Evolutionary conservation across 306 rosid genomes (phyloP).

Genomic region (Astragalus glycyphyllos): DNA sequence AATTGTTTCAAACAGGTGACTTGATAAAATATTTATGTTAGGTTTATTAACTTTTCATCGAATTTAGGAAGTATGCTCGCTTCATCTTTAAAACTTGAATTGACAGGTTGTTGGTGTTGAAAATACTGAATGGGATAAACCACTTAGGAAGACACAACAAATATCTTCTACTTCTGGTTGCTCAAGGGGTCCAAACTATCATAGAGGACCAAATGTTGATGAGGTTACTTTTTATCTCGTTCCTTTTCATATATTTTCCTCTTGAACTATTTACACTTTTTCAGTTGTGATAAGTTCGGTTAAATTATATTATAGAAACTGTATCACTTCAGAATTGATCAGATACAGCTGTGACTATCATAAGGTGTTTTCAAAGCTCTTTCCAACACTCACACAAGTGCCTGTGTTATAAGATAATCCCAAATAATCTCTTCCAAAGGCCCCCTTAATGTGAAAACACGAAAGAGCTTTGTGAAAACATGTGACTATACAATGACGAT

Average conservation of each 20-base stretch:
- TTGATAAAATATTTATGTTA: too few relatives aligned
- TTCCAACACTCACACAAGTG: too few relatives aligned
- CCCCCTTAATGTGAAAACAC: too few relatives aligned
- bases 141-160: constrained; percentile 47
- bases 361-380: too few relatives aligned
- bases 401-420: too few relatives aligned
- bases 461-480: too few relatives aligned
- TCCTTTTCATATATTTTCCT: neutral
- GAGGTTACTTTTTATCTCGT: constrained; percentile 45
- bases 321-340: too few relatives aligned
- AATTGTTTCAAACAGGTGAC: neutral
- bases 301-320: too few relatives aligned
- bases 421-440: too few relatives aligned
- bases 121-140: constrained; percentile 55
- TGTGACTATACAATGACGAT: too few relatives aligned
- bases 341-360: too few relatives aligned
- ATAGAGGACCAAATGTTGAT: constrained; percentile 46
- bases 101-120: constrained; percentile 56
- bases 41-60: neutral
- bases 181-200: constrained; percentile 42
- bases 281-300: too few relatives aligned
- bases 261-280: neutral
- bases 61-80: neutral
- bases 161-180: constrained; percentile 51
- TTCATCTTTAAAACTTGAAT: neutral